Percentiles rank a stretch among this genome's conserved stretches.
Evolutionary conservation across 2,329 filamentous ascomycete species (phyloP).

Genomic region (Sordariomycetes sp.): DNA sequence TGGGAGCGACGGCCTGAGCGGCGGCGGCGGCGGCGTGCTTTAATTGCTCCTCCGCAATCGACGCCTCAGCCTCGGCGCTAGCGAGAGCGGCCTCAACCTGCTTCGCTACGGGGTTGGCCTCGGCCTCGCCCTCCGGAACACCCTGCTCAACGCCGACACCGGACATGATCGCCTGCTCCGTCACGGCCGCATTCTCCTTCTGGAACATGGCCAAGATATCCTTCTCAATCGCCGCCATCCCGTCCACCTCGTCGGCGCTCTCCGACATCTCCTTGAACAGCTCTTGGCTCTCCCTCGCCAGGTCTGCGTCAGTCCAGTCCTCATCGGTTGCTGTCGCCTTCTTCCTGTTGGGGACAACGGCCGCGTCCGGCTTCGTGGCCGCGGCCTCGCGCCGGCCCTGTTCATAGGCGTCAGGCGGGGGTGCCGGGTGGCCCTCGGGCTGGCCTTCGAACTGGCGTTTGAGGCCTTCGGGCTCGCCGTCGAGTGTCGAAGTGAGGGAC

Average conservation of each 20-base stretch:
- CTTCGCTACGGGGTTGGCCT: too few relatives aligned
- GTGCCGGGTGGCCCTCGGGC: neutral
- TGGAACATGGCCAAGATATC: neutral
- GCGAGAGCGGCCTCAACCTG: too few relatives aligned
- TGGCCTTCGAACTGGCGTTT: neutral
- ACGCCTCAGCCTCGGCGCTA: neutral
- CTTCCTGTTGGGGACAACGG: too few relatives aligned
- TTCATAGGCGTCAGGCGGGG: too few relatives aligned
- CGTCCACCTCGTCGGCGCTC: neutral
- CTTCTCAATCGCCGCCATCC: neutral
- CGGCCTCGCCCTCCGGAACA: neutral
- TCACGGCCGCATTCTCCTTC: neutral
- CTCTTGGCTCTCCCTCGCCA: neutral
- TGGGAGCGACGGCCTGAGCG: too few relatives aligned
- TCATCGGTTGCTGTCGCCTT: neutral
- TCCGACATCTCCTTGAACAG: slow-evolving; percentile 2
- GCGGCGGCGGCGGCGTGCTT: neutral
- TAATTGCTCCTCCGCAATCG: neutral
- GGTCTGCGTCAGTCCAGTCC: neutral
- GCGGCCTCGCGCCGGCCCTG: neutral
- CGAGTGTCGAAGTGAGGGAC: slow-evolving; percentile 3
- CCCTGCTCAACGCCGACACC: slow-evolving; percentile 1
- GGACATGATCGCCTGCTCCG: neutral
- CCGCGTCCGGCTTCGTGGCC: neutral
- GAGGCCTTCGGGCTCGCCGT: neutral